Conservation (phyloP, 768 basidiomycete genomes). For the Pisolithus tinctorius region DNA sequence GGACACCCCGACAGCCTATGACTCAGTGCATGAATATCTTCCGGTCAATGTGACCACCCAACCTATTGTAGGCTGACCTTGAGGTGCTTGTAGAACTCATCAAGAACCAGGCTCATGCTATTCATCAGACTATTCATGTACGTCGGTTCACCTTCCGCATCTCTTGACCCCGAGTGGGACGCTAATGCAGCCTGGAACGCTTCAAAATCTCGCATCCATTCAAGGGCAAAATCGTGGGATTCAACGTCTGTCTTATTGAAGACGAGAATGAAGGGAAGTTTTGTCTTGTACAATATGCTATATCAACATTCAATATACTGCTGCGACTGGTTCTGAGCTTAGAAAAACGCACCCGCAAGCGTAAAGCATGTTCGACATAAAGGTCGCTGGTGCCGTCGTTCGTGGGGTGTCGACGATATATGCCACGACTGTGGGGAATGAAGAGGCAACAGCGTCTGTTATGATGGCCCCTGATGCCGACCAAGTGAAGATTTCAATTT, state of each 20-base stretch:
- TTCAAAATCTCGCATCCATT: slow-evolving; percentile 99
- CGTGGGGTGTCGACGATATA: slow-evolving; percentile 97
- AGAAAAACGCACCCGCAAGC: slow-evolving; percentile 72
- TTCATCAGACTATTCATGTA: slow-evolving; percentile 99
- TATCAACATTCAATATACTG: not conserved
- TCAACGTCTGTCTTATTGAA: slow-evolving; percentile 98
- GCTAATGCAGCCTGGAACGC: slow-evolving; percentile 86
- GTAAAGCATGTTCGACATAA: slow-evolving; percentile 99
- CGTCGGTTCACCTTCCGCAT: slow-evolving; percentile 85
- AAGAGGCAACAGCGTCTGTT: slow-evolving; percentile 91
- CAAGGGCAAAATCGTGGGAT: slow-evolving; percentile 83
- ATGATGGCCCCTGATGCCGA: slow-evolving; percentile 98
- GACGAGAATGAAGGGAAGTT: slow-evolving; percentile 92
- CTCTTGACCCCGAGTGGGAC: slow-evolving; percentile 55
- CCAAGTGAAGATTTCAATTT: slow-evolving; percentile 99
- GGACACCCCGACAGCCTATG: slow-evolving; percentile 91
- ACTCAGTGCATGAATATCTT: not conserved
- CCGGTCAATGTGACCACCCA: not conserved
- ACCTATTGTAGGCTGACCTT: slow-evolving; percentile 46
- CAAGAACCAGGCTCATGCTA: slow-evolving; percentile 95
- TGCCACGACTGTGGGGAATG: slow-evolving; percentile 90
- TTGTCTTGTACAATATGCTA: slow-evolving; percentile 97
- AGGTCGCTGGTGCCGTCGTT: slow-evolving; percentile 90
- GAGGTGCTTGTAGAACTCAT: slow-evolving; percentile 96
- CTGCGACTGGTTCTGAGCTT: slow-evolving; percentile 1